Evolutionary conservation across 148 eudicot genomes (phyloP), one percentile per base, ranked within the genome.

Genomic region (Rhododendron williamsianum): DNA sequence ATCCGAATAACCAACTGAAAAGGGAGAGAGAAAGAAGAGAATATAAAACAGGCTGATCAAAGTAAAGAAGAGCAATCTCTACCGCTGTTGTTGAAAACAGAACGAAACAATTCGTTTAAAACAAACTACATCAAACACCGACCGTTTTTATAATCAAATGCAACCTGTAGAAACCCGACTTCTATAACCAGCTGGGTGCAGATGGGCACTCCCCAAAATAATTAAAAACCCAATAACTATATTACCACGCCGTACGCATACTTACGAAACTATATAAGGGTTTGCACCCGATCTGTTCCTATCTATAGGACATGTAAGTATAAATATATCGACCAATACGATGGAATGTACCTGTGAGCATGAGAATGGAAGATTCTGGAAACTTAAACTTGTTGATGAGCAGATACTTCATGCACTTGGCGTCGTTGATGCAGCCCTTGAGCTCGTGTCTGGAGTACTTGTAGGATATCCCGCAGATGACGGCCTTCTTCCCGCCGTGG

Each of bases 361-460:
- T 95, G 67, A 97, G 88, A 87, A 97, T 94, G 8, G 94, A 91
- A 49, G 95, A 88, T 80, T 97, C 87, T 0, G 98, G 92, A 74
- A 95, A 97, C 4, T 87, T 87, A 69, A 97, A 97, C 92, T 90
- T 93, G 38, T 92, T 92, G 1, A 95, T 88, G 84, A 97, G 80
- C 81, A 97, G 58, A 88, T 84, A 88, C 19, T 90, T 90, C 99
- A 97, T 97, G 83, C 95, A 95, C 91, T 97, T 97, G 35, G 98
- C 98, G 76, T 97, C 99, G 85, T 97, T 97, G 9, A 97, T 88
- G 54, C 98, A 95, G 11, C 99, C 99, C 51, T 93, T 92, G 51
- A 97, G 94, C 92, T 92, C 96, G 51, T 95, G 93, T 63, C 93
- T 86, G 1, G 99, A 89, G 33, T 43, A 85, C 76, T 72, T 87